Evolutionary conservation across 257 asterid species (phyloP), one percentile per base, ranked within the genome.

Genomic region (Solanum corneliomulleri): DNA sequence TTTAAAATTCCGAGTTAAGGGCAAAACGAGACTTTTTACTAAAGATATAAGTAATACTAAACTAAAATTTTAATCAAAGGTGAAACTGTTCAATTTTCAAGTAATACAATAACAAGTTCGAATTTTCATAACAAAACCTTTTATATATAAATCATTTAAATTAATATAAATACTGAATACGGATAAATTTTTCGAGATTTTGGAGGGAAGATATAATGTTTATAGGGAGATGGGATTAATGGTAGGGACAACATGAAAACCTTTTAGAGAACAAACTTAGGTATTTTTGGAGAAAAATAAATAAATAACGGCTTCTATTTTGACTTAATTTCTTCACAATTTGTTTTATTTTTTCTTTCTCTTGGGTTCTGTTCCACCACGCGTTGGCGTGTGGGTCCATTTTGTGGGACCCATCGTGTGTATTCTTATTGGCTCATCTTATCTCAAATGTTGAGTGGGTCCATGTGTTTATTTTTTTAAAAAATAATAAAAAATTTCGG

Each of bases 371-470:
- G 93, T 90, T 90, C 91, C 91, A 88, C 85, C 93, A 92, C 94
- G 94, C 94, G 93, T 90, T 91, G 42, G 89, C 88, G 89, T 86
- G 91, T 92, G 92, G 93, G 91, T 33, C 91, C 33, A 21, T 45
- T 31, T 76, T 45, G 5, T 60, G 29, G 45, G 85, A 9, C 75
- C 87, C 39, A 58, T 49, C 9, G 2, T 64, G 20, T 84, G 58
- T 49, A 84, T 64, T 84, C 87, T 84, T 84, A 66, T 84, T 84
- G 78, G 87, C 81, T 25, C 74, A 47, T 16, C 70, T 86, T 86
- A 29, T 21, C 47, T 75, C 35, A 16, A 72, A 20, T 86, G 31
- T 49, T 85, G 37, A 44, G 87, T 89, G 58, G 85, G 85, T 4
- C 69, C 68, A n/a, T 10, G 12, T 81, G 45, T 18, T 49, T 27